A percentile compares a stretch with the other conserved stretches of the same genome.
Conservation (phyloP, 2,329 filamentous ascomycete species). For the Apiospora rasikravindrae region DNA sequence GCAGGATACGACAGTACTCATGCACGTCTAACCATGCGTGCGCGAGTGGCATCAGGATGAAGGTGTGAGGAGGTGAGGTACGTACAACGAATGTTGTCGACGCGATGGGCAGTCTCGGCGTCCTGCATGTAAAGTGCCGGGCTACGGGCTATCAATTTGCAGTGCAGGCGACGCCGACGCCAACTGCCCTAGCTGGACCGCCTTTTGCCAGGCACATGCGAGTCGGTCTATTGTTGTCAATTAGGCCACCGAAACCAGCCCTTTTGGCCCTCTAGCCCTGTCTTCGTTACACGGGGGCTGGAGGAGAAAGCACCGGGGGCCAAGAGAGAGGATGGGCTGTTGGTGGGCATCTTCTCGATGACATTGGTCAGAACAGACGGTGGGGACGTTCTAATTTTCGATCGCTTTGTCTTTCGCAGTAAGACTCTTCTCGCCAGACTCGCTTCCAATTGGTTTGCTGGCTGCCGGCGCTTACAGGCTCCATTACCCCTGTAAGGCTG, state of each 20-base stretch:
- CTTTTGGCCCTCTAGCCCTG: not conserved
- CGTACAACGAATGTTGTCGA: not conserved
- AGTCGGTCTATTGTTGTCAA: not conserved
- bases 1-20: constrained; percentile 3
- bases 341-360: not conserved
- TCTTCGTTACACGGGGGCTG: not conserved
- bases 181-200: not conserved
- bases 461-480: constrained; percentile 12
- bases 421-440: not conserved
- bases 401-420: not conserved
- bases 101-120: not conserved
- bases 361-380: constrained; percentile 1
- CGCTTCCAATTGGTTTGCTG: not conserved
- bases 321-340: constrained; percentile 5
- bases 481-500: constrained; percentile 11
- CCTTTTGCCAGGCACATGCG: not conserved
- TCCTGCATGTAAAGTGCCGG: constrained; percentile 1
- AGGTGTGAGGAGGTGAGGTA: not conserved
- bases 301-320: constrained; percentile 17
- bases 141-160: not conserved
- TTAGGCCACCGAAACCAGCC: not conserved
- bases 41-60: not conserved
- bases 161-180: not conserved
- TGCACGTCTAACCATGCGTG: not conserved
- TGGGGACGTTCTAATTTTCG: constrained; percentile 23